These are phyloP conservation scores for Panaeolus cyanescens DNA, from an alignment of 768 basidiomycete species.

Conservation along the genomic window DNA sequence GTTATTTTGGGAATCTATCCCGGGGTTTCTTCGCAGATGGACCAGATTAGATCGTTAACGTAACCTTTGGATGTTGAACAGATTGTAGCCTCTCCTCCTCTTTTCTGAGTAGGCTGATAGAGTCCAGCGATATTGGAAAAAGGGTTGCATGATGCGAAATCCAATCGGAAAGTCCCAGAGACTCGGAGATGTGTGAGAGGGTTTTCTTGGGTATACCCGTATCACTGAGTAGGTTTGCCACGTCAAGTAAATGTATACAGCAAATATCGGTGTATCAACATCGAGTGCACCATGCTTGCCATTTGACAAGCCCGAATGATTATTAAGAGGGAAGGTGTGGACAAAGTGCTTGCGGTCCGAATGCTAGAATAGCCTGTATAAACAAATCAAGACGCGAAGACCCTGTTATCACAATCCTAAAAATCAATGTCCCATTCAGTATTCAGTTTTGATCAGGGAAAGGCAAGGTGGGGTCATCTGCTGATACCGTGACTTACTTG, in stretches of 20 bases:
- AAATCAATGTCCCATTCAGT: neutral
- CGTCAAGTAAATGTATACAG: neutral
- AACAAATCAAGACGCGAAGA: neutral
- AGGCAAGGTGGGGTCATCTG: neutral
- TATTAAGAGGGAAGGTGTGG: neutral
- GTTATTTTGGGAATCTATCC: neutral
- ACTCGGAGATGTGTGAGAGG: neutral
- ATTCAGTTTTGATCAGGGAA: neutral
- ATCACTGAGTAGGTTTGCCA: neutral
- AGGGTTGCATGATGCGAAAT: neutral
- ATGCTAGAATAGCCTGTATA: neutral
- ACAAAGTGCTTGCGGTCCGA: neutral
- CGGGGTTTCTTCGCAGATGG: neutral
- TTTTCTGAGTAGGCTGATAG: neutral
- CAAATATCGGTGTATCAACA: neutral
- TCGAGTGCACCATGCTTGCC: neutral
- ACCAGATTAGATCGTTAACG: neutral
- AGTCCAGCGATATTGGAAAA: neutral
- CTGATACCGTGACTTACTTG: neutral
- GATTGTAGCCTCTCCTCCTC: neutral
- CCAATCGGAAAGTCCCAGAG: neutral
- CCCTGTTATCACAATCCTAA: neutral
- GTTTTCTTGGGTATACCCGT: neutral
- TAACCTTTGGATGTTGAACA: neutral
- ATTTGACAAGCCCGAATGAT: neutral